Evolutionary conservation across 345 rosid genomes (phyloP), one percentile per base, ranked within the genome.

Genomic region (Clausena lansium): DNA sequence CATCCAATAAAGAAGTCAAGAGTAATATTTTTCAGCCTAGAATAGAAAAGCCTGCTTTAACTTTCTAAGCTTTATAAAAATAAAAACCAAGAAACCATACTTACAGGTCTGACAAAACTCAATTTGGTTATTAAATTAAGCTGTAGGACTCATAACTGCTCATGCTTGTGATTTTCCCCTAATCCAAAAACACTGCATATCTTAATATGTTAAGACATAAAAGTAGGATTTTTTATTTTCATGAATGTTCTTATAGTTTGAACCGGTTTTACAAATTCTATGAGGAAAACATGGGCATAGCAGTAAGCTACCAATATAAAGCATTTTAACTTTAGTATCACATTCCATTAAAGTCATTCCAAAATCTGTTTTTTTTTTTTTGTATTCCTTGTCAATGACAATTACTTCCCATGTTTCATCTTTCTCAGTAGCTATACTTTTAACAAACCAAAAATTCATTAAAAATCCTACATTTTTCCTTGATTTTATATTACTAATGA

Each of bases 11-110:
- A 54, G 45, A 19, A 19, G 20, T 50, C 2, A 17, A 5, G 20
- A 52, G 6, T 52, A 52, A 5, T 8, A 47, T 22, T 35, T 3
- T 57, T 57, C 41, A 54, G 9, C 38, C 63, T 33, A 32, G 50
- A 63, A 22, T 20, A 72, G 38, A 73, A 81, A 80, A 71, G 15
- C 5, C 15, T 71, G 36, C 38, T 62, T 63, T 32, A 36, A 15
- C 32, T 63, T 63, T 7, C 27, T 35, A 35, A n/a, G 36, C 45
- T 73, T 73, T 25, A 20, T 8, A 27, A 72, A 25, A 72, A 72
- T 33, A 24, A 60, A 28, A 25, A 73, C 57, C 38, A 60, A 39
- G 33, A 28, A 27, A 38, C 25, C 32, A 60, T 19, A n/a, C n/a
- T 38, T 57, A 10, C 19, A 58, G 13, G 47, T 13, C 38, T 38